A percentile compares a stretch with the other conserved stretches of the same genome.
phyloP scores from a whole-genome alignment of 139 green algal species.

The Dunaliella primolecta region DNA sequence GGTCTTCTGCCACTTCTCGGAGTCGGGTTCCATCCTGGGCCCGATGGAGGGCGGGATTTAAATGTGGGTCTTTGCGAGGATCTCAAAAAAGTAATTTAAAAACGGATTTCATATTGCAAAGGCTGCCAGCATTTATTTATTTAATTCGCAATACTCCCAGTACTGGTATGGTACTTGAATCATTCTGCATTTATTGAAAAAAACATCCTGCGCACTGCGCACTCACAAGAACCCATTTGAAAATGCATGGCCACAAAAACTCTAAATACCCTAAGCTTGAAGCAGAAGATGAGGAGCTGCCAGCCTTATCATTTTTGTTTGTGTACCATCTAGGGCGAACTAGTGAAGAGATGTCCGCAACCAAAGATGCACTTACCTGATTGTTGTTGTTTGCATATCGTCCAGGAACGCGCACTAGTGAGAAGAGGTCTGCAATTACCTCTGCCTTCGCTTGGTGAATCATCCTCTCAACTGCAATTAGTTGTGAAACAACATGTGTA shows the following conservation, averaged over 20 bases:
- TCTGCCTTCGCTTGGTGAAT: slow-evolving; percentile 17
- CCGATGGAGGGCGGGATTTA: too few species aligned
- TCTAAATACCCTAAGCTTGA: background rate
- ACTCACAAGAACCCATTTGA: background rate
- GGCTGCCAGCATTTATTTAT: too few species aligned
- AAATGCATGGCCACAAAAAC: background rate
- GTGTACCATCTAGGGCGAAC: background rate
- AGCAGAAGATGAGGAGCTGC: background rate
- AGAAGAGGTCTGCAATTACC: slow-evolving; percentile 15
- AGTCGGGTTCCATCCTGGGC: too few species aligned
- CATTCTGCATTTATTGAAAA: too few species aligned
- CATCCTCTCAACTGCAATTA: slow-evolving; percentile 5
- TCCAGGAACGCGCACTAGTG: background rate
- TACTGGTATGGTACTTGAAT: too few species aligned
- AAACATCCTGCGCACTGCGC: too few species aligned
- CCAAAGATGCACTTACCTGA: background rate
- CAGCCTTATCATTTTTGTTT: too few species aligned
- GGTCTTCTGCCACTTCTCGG: too few species aligned
- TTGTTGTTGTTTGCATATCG: background rate
- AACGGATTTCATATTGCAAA: too few species aligned
- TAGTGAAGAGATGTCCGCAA: background rate
- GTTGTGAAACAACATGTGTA: background rate
- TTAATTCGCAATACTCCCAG: too few species aligned
- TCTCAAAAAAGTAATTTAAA: too few species aligned
- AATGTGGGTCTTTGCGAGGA: too few species aligned